Evolutionary conservation across 108 stramenopile genomes (phyloP).

Genomic region (Pseudonitzschia delicatissima): DNA sequence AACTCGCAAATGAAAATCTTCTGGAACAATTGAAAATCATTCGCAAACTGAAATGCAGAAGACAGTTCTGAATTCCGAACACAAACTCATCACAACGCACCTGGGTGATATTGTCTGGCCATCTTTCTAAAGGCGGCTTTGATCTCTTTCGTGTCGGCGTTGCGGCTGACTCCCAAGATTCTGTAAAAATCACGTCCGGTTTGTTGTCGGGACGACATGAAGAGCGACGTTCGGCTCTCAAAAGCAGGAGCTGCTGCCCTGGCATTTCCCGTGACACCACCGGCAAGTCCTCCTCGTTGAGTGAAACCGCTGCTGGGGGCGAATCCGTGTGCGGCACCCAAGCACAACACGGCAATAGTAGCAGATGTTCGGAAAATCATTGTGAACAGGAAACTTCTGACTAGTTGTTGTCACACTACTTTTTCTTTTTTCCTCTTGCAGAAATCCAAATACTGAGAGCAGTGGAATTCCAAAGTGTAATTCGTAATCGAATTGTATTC

Average conservation of each 20-base stretch:
- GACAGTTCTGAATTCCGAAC: not conserved
- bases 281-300: not conserved
- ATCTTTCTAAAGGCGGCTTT: slow-evolving; percentile 84
- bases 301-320: slow-evolving; percentile 6
- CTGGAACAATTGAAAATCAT: too few relatives aligned
- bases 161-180: slow-evolving; percentile 68
- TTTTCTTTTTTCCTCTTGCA: not conserved
- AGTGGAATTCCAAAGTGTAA: too few relatives aligned
- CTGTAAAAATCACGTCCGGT: slow-evolving; percentile 74
- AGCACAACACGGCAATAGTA: slow-evolving; percentile 13
- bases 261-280: not conserved
- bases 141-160: slow-evolving; percentile 72
- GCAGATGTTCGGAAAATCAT: slow-evolving; percentile 12
- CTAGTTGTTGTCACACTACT: not conserved
- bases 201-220: slow-evolving; percentile 66
- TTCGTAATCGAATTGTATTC: too few relatives aligned
- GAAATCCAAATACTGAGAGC: not conserved
- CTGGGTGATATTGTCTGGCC: slow-evolving; percentile 82
- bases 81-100: slow-evolving; percentile 25
- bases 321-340: slow-evolving; percentile 1
- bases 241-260: not conserved
- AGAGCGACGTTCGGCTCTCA: slow-evolving; percentile 39
- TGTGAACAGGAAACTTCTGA: too few relatives aligned
- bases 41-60: too few relatives aligned
- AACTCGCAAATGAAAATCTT: too few relatives aligned